A percentile compares a stretch with the other conserved stretches of the same genome.
Evolutionary conservation across 1,139 yeast genomes (phyloP).

Genomic region (Entelexis sorbosivorans): DNA sequence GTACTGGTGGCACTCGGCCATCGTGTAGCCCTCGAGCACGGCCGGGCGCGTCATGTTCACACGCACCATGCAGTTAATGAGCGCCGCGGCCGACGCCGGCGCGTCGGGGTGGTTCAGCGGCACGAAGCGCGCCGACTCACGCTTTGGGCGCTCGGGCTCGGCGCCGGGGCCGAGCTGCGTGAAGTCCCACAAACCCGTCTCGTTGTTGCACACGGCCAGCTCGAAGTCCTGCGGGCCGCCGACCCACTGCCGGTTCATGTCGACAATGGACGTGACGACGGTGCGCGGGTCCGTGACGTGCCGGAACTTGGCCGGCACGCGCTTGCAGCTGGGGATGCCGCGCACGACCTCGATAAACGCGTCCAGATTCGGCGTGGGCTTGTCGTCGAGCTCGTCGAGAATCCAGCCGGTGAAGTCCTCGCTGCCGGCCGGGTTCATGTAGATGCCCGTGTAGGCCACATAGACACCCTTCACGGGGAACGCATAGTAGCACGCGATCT

Average conservation of each 20-base stretch:
- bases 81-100: constrained; percentile 38
- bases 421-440: constrained; percentile 48
- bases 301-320: constrained; percentile 62
- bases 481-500: constrained; percentile 74
- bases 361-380: constrained; percentile 60
- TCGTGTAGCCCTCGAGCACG: constrained; percentile 63
- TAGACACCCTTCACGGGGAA: constrained; percentile 78
- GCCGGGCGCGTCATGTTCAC: constrained; percentile 57
- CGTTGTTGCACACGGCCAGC: constrained; percentile 65
- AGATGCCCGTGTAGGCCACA: constrained; percentile 66
- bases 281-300: constrained; percentile 75
- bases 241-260: constrained; percentile 79
- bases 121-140: constrained; percentile 17
- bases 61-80: constrained; percentile 47
- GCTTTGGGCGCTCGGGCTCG: constrained; percentile 22
- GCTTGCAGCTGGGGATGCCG: constrained; percentile 60
- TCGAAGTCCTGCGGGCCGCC: constrained; percentile 43
- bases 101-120: constrained; percentile 16
- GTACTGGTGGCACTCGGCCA: constrained; percentile 50
- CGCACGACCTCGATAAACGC: constrained; percentile 70
- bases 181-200: constrained; percentile 82
- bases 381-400: constrained; percentile 64
- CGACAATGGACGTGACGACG: constrained; percentile 46
- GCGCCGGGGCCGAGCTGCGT: constrained; percentile 53
- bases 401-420: constrained; percentile 50